phyloP scores from a whole-genome alignment of 2,329 filamentous ascomycete species.

The Sclerotinia glacialis region DNA sequence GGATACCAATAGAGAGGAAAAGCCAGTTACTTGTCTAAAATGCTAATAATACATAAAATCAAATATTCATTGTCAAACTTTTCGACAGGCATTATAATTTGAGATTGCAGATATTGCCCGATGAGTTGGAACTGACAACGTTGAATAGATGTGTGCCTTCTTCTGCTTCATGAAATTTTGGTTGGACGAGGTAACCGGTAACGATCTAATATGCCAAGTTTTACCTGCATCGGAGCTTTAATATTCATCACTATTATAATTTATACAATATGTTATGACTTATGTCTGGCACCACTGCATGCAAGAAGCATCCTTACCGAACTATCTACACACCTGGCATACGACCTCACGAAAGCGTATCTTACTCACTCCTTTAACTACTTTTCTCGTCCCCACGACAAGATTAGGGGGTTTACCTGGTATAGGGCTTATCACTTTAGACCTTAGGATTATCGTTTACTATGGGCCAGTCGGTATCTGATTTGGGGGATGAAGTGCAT shows the following conservation, averaged over 20 bases:
- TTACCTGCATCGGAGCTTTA: neutral
- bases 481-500: neutral
- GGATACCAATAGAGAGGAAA: slow-evolving; percentile 36
- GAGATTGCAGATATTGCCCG: neutral
- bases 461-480: too few species aligned
- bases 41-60: slow-evolving; percentile 10
- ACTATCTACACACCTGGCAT: neutral
- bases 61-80: neutral
- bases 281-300: slow-evolving; percentile 3
- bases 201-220: slow-evolving; percentile 4
- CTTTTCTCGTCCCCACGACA: too few species aligned
- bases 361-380: neutral
- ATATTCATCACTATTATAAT: neutral
- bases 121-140: neutral
- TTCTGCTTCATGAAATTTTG: neutral
- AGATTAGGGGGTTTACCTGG: too few species aligned
- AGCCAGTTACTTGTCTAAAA: slow-evolving; percentile 6
- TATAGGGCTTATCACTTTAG: too few species aligned
- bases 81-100: neutral
- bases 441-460: too few species aligned
- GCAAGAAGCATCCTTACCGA: neutral
- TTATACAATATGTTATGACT: neutral
- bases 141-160: neutral
- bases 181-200: neutral
- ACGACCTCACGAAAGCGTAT: neutral